A percentile compares a stretch with the other conserved stretches of the same genome.
Conservation (phyloP, 2,329 filamentous ascomycete species). For the Teratosphaeria zuluensis region DNA sequence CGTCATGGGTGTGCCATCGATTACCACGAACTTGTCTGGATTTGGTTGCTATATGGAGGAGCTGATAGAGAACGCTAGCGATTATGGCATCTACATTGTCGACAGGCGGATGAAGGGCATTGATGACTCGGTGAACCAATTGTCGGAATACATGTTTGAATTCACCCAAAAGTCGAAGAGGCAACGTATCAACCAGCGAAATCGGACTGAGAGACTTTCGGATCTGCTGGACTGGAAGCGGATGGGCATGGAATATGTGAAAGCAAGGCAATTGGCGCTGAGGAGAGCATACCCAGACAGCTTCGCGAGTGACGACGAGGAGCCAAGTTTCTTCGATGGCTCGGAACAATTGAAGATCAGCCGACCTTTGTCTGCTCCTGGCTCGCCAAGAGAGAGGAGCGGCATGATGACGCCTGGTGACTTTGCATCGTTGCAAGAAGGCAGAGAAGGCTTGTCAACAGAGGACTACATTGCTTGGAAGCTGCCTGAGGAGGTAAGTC, state of each 20-base stretch:
- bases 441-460: slow-evolving; percentile 81
- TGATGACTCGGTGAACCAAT: slow-evolving; percentile 93
- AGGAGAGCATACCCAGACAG: slow-evolving; percentile 83
- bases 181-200: slow-evolving; percentile 97
- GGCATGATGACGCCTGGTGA: slow-evolving; percentile 99
- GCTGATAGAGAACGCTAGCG: slow-evolving; percentile 91
- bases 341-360: slow-evolving; percentile 85
- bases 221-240: slow-evolving; percentile 98
- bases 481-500: slow-evolving; percentile 67
- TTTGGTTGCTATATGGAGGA: slow-evolving; percentile 99
- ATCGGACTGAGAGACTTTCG: slow-evolving; percentile 87
- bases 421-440: slow-evolving; percentile 92
- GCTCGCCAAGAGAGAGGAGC: slow-evolving; percentile 77
- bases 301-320: slow-evolving; percentile 64
- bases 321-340: slow-evolving; percentile 82
- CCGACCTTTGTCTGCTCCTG: slow-evolving; percentile 84
- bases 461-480: slow-evolving; percentile 99
- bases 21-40: slow-evolving; percentile 94
- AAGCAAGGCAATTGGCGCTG: slow-evolving; percentile 85
- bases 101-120: slow-evolving; percentile 91
- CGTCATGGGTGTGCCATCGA: slow-evolving; percentile 96
- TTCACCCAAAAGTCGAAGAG: slow-evolving; percentile 88
- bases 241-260: slow-evolving; percentile 99
- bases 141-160: slow-evolving; percentile 85
- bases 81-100: slow-evolving; percentile 98